Percentiles rank a stretch among this genome's conserved stretches.
Conservation (phyloP, 2,329 filamentous ascomycete species). For the Elsinoe ampelina region DNA sequence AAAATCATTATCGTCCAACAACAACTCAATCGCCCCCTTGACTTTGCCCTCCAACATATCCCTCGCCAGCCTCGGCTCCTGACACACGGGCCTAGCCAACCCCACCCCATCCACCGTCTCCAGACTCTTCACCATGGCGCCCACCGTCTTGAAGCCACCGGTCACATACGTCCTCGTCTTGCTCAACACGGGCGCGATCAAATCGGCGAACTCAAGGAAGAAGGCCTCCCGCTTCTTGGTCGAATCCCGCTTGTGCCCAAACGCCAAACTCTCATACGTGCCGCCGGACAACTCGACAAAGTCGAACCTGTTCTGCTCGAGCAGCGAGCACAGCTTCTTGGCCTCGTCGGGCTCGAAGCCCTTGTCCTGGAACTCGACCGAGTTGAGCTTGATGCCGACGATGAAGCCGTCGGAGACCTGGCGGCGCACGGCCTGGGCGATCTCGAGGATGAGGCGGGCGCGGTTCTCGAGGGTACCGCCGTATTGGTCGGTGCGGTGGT, state of each 20-base stretch:
- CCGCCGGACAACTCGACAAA: conserved; percentile 53
- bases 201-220: conserved; percentile 52
- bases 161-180: conserved; percentile 52
- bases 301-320: conserved; percentile 44
- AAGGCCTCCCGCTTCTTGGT: conserved; percentile 48
- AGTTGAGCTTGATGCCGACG: conserved; percentile 51
- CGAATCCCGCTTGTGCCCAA: conserved; percentile 44
- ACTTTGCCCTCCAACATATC: conserved; percentile 40
- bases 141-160: conserved; percentile 47
- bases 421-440: conserved; percentile 30
- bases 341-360: conserved; percentile 46
- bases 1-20: conserved; percentile 45
- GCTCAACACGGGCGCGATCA: conserved; percentile 38
- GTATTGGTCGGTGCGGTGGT: conserved; percentile 36
- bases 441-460: conserved; percentile 33
- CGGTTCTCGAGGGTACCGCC: conserved; percentile 37
- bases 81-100: conserved; percentile 44
- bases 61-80: conserved; percentile 41
- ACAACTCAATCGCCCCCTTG: conserved; percentile 39
- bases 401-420: conserved; percentile 33
- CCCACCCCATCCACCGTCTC: conserved; percentile 52
- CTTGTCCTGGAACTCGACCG: conserved; percentile 46
- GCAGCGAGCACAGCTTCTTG: conserved; percentile 36
- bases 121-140: conserved; percentile 51
- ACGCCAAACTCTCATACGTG: conserved; percentile 48